A percentile compares a stretch with the other conserved stretches of the same genome.
Evolutionary conservation across 2,329 filamentous ascomycete genomes (phyloP).

Genomic region (Penicillium sp.): DNA sequence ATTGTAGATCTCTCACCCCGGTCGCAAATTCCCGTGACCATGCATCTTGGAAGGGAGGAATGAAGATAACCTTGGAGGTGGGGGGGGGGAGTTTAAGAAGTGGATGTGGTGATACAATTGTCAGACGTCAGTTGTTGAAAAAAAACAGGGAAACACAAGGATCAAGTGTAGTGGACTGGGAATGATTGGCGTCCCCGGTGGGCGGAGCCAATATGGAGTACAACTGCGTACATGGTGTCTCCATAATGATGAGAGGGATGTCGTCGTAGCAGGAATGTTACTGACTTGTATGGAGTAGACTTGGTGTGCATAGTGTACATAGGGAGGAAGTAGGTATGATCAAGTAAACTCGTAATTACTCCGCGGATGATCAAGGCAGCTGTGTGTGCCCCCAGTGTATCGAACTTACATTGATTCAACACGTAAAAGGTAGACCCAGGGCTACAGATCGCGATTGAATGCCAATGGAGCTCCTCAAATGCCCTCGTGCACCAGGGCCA

Average conservation of each 20-base stretch:
- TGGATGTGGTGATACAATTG: conserved; percentile 20
- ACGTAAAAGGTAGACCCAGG: conserved; percentile 5
- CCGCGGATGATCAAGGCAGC: not conserved
- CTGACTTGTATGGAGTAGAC: not conserved
- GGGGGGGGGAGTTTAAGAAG: not conserved
- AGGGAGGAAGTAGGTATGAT: not conserved
- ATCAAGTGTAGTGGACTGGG: conserved; percentile 16
- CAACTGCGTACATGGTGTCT: not conserved
- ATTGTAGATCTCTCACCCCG: not conserved
- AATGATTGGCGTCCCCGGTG: conserved; percentile 4
- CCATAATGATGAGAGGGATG: conserved; percentile 2
- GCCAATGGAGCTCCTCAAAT: conserved; percentile 14
- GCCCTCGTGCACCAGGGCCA: conserved; percentile 18
- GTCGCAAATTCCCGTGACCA: not conserved
- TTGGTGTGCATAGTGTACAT: not conserved
- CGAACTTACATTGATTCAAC: not conserved
- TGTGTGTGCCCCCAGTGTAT: not conserved
- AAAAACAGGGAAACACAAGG: conserved; percentile 29
- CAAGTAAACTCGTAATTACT: not conserved
- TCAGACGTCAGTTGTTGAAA: conserved; percentile 22
- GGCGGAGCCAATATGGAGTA: conserved; percentile 6
- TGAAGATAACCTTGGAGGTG: not conserved
- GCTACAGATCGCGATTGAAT: not conserved
- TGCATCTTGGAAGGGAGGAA: not conserved
- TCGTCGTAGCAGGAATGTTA: conserved; percentile 4